Base-by-base conservation (phyloP, 768 basidiomycete genomes). In the Coprinopsis marcescibilis region DNA sequence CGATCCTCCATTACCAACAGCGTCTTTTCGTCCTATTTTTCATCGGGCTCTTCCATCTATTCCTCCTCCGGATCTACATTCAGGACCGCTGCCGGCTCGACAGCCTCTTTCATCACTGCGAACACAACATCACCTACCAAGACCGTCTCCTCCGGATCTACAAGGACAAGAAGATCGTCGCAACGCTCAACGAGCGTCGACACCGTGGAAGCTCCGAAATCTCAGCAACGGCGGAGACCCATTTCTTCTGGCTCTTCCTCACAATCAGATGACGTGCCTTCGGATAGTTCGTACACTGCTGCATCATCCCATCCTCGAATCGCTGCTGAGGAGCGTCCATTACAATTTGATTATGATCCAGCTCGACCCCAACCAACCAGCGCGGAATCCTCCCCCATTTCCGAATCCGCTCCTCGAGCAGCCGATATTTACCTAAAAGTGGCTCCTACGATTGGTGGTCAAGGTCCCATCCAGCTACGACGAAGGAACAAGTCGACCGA, bases 1-100 rank as follows among this genome's bases (percentile, higher is more conserved):
- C 70, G 72, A 50, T 59, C 57, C 14, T 81, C 81, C 0, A 52
- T 80, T 21, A 67, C 75, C 3, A 71, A 69, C 57, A 83, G 75
- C 59, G 65, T 78, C 25, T 75, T 80, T 52, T 79, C 81, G 13
- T 63, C 70, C 36, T 81, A 81, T 55, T 82, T 83, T 59, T 76
- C 78, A 0, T 70, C 78, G 0, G 69, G 77, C 47, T 62, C 70
- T 13, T 65, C 56, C 19, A 50, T 57, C 13, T 20, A 12, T 58
- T 33, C 54, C 54, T 29, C 47, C 48, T 6, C 24, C 34, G 34
- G 35, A 11, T 36, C 34, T 11, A 46, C 23, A 25, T 27, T 34
- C 30, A 24, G 45, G 13, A 34, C 45, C 3, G 8, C 35, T 10
- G n/a, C 34, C 6, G 2, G 12, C 11, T 21, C n/a, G 10, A 36